Conservation (phyloP, 805 yeast species). For the Blastobotrys mokoenaii region DNA sequence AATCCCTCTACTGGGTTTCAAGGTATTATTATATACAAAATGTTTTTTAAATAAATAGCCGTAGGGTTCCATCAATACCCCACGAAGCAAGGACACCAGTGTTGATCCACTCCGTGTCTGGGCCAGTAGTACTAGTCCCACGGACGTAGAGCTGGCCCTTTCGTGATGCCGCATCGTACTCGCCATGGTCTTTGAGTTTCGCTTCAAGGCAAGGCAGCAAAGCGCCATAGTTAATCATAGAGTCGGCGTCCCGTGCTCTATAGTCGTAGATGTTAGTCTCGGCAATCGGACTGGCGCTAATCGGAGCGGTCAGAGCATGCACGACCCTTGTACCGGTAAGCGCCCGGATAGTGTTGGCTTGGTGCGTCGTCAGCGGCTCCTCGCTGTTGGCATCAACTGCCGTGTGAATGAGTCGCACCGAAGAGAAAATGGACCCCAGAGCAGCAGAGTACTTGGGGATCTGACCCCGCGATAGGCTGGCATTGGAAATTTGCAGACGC, state of each 20-base stretch:
- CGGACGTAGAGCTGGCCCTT: slow-evolving; percentile 21
- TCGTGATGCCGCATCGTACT: slow-evolving; percentile 16
- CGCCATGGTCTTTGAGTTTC: slow-evolving; percentile 18
- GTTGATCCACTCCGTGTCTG: slow-evolving; percentile 17
- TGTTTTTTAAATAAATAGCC: slow-evolving; percentile 3
- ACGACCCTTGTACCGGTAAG: slow-evolving; percentile 29
- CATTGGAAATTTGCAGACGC: slow-evolving; percentile 4
- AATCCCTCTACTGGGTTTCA: too few species aligned
- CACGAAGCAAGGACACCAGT: slow-evolving; percentile 20
- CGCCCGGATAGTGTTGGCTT: slow-evolving; percentile 23
- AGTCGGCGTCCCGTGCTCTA: slow-evolving; percentile 9
- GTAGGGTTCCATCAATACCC: slow-evolving; percentile 25
- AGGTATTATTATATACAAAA: neutral
- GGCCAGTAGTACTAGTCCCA: slow-evolving; percentile 17
- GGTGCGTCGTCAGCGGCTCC: slow-evolving; percentile 17
- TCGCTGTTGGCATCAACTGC: slow-evolving; percentile 6
- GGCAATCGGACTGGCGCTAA: slow-evolving; percentile 25
- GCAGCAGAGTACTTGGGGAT: slow-evolving; percentile 20
- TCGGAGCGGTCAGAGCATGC: slow-evolving; percentile 25
- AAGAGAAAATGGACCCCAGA: slow-evolving; percentile 14
- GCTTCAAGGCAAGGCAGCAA: slow-evolving; percentile 25
- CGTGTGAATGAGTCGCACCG: slow-evolving; percentile 24
- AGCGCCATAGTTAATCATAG: slow-evolving; percentile 21
- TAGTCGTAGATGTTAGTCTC: slow-evolving; percentile 27
- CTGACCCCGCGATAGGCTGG: slow-evolving; percentile 22